Conservation (phyloP, 1,139 yeast species). For the Geotrichum reessii region DNA sequence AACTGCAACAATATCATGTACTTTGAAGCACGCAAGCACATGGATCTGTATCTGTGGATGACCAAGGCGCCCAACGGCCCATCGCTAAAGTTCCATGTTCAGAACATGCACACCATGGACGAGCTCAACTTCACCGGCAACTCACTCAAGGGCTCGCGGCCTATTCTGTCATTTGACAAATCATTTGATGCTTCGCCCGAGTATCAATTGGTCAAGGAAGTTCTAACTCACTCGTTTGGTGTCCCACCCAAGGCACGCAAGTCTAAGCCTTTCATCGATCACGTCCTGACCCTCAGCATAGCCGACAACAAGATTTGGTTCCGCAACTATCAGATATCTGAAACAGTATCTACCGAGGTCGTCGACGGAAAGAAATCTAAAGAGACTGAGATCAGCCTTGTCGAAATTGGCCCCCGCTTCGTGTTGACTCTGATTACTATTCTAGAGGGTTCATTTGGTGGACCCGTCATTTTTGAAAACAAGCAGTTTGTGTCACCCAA, state of each 20-base stretch:
- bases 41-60: slow-evolving; percentile 90
- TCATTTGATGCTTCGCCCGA: slow-evolving; percentile 65
- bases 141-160: slow-evolving; percentile 92
- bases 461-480: slow-evolving; percentile 95
- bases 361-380: slow-evolving; percentile 35
- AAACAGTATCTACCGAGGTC: slow-evolving; percentile 50
- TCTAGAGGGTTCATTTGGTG: slow-evolving; percentile 95
- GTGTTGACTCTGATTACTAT: slow-evolving; percentile 89
- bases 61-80: slow-evolving; percentile 98
- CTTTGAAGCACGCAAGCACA: slow-evolving; percentile 95
- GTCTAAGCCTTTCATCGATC: slow-evolving; percentile 91
- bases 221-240: slow-evolving; percentile 76
- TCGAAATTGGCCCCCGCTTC: slow-evolving; percentile 96
- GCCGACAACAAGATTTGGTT: slow-evolving; percentile 95
- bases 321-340: slow-evolving; percentile 88
- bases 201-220: slow-evolving; percentile 70
- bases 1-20: slow-evolving; percentile 93
- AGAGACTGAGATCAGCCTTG: slow-evolving; percentile 58
- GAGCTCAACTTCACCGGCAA: slow-evolving; percentile 95
- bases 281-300: slow-evolving; percentile 85
- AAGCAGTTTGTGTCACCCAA: slow-evolving; percentile 96
- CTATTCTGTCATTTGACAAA: slow-evolving; percentile 83
- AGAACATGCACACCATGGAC: slow-evolving; percentile 92
- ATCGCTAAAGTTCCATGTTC: slow-evolving; percentile 86
- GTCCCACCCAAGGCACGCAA: slow-evolving; percentile 96